Evolutionary conservation across 139 green algal genomes (phyloP).

Genomic region (Volvox reticuliferus): DNA sequence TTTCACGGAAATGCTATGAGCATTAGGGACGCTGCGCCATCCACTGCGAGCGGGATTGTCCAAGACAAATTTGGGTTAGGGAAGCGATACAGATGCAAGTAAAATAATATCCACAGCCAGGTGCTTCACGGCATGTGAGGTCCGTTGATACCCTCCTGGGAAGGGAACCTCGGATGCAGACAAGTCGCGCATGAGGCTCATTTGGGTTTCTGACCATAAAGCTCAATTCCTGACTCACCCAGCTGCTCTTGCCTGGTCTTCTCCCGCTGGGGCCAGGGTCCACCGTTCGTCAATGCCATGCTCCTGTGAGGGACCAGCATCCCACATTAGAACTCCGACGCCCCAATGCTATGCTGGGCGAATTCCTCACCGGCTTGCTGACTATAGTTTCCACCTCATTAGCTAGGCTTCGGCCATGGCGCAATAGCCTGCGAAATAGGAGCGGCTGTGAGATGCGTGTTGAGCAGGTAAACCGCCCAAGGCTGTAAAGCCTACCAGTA

Average conservation of each 20-base stretch:
- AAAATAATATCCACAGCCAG: too few species aligned
- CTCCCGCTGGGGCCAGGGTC: constrained; percentile 58
- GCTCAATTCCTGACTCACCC: constrained; percentile 37
- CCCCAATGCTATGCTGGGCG: not conserved
- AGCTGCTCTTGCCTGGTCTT: constrained; percentile 60
- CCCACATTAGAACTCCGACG: not conserved
- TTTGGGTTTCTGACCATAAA: not conserved
- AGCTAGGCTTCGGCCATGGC: constrained; percentile 61
- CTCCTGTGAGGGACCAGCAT: constrained; percentile 33
- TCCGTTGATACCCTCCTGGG: too few species aligned
- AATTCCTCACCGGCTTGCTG: constrained; percentile 36
- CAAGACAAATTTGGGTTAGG: too few species aligned
- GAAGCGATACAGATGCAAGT: too few species aligned
- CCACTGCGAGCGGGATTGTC: too few species aligned
- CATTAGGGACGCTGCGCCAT: too few species aligned
- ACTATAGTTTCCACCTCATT: constrained; percentile 68
- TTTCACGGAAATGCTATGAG: too few species aligned
- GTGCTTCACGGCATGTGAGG: too few species aligned
- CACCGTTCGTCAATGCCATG: constrained; percentile 57
- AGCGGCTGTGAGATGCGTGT: not conserved
- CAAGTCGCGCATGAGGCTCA: too few species aligned
- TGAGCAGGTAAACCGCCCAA: not conserved
- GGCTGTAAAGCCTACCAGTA: not conserved
- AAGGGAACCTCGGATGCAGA: too few species aligned
- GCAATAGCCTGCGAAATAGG: constrained; percentile 46